These are phyloP conservation scores for Detonula confervacea DNA, from an alignment of 352 stramenopile species.

Conservation along the genomic window DNA sequence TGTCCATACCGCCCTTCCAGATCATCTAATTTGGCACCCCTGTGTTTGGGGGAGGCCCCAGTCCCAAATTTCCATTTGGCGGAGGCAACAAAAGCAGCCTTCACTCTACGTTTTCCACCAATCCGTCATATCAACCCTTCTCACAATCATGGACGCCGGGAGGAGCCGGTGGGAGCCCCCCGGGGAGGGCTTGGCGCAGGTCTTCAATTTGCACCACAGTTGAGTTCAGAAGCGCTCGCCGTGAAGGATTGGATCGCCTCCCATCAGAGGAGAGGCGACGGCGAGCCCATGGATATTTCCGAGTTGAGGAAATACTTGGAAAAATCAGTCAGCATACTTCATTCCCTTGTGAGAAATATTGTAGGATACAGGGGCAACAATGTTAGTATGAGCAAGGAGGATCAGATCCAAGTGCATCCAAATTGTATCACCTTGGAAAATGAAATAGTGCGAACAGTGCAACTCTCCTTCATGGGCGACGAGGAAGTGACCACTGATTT, in stretches of 20 bases:
- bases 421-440: conserved; percentile 7
- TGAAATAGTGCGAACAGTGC: conserved; percentile 11
- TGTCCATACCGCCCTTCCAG: too few relatives aligned
- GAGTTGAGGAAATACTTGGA: conserved; percentile 29
- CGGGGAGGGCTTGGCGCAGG: neutral
- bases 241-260: conserved; percentile 18
- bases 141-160: neutral
- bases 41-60: too few relatives aligned
- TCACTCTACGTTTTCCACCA: too few relatives aligned
- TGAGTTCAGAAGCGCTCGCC: neutral
- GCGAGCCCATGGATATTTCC: conserved; percentile 3
- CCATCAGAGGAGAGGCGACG: neutral
- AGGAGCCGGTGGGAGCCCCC: neutral
- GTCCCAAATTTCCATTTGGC: too few relatives aligned
- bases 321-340: conserved; percentile 14
- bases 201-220: neutral
- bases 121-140: too few relatives aligned
- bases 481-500: conserved; percentile 18
- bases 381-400: neutral
- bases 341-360: conserved; percentile 24
- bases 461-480: too few relatives aligned
- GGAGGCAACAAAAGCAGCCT: too few relatives aligned
- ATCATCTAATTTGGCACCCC: too few relatives aligned
- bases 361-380: neutral
- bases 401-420: conserved; percentile 7